Evolutionary conservation across 208 protist species (phyloP), one percentile per base, ranked within the genome.

Genomic region (Crithidia fasciculata): DNA sequence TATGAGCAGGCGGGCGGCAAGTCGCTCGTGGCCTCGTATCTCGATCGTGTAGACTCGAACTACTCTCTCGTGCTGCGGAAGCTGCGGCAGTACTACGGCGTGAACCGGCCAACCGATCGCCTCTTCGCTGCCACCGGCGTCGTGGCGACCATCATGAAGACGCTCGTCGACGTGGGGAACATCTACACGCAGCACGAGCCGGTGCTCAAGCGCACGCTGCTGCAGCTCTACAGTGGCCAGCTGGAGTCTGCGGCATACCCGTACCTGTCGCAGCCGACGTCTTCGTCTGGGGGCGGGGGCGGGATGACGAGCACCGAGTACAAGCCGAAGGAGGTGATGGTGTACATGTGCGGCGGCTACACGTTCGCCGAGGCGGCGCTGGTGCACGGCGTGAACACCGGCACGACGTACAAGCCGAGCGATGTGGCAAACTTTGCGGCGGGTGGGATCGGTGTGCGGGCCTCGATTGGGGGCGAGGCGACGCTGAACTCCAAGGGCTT

Each of bases 161-260:
- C 82, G 9, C 88, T 95, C 74, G 84, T 85, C 36, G 88, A 93
- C 67, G 95, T 97, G 28, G 88, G 93, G n/a, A 99, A 99, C 75
- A 95, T 99, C 28, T 99, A 99, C 88, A 99, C 98, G 2, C 96
- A 99, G 84, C 98, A 99, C 80, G 87, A 97, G 82, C 97, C 98
- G 15, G 73, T 93, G 16, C 72, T 99, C 58, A 87, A 91, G 59
- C 78, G 89, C 40, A 95, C 90, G 4, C 69, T 99, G 41, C 80
- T 84, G 76, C 80, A 93, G 73, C 65, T 93, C 16, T 87, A 87
- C 64, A 89, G 76, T 53, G 89, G 89, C 41, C 69, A 76, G 66
- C 80, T 96, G 8, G 74, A 89, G 45, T 7, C 58, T 3, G 75
- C 64, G 8, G 68, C 68, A 16, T 92, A 91, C 66, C 89, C 88